Evolutionary conservation across 495 filamentous ascomycete genomes (phyloP).

Genomic region (Trichoderma erinaceum): DNA sequence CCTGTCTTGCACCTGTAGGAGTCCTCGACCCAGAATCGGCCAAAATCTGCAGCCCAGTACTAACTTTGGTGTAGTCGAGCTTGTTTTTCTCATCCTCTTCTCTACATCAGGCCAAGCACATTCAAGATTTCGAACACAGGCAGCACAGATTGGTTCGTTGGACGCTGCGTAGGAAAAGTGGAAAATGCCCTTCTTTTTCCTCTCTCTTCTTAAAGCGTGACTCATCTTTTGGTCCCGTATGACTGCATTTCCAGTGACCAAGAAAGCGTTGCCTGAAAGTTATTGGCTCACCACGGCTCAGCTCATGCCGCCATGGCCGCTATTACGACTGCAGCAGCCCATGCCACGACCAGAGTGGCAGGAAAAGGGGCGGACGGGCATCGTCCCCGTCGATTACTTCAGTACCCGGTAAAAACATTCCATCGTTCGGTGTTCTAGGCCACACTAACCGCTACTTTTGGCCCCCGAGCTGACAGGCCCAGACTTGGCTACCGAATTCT

Average conservation of each 20-base stretch:
- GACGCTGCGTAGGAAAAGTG: background rate
- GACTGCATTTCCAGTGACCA: constrained; percentile 1
- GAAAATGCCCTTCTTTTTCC: background rate
- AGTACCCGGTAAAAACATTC: background rate
- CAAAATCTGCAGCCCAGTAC: background rate
- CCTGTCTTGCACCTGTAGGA: background rate
- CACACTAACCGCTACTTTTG: background rate
- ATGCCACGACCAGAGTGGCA: background rate
- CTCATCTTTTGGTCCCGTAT: background rate
- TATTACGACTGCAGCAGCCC: background rate
- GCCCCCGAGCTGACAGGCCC: constrained; percentile 8
- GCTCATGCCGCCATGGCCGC: background rate
- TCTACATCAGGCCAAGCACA: constrained; percentile 7
- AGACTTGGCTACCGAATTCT: background rate
- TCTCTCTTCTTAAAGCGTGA: background rate
- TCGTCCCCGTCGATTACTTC: no score
- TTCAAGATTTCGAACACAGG: background rate
- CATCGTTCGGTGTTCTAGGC: background rate
- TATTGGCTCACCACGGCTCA: background rate
- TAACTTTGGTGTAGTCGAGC: background rate
- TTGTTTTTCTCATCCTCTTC: background rate
- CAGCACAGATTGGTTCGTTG: background rate
- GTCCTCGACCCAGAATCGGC: background rate
- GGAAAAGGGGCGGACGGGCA: background rate
- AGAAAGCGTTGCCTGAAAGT: background rate